These are phyloP conservation scores for Suillus clintonianus DNA, from an alignment of 768 basidiomycete species.

Conservation along the genomic window DNA sequence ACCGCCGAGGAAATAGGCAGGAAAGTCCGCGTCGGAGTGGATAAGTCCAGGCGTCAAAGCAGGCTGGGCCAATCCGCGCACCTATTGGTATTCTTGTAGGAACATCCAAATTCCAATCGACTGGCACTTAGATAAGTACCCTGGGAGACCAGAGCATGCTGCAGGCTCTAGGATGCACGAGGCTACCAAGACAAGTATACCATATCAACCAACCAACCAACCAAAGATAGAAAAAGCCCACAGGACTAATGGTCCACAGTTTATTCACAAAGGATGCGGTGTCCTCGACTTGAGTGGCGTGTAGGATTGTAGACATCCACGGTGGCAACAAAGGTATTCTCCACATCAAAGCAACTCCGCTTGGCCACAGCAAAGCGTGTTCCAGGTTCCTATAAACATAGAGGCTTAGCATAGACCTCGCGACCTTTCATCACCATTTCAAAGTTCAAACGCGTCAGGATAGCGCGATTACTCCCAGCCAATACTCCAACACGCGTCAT, in stretches of 20 bases:
- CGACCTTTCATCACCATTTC: background rate
- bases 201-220: background rate
- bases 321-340: background rate
- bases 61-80: background rate
- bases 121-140: background rate
- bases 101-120: background rate
- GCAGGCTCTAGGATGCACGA: background rate
- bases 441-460: background rate
- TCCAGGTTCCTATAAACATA: background rate
- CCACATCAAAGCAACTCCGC: background rate
- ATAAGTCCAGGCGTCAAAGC: background rate
- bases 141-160: background rate
- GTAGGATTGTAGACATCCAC: background rate
- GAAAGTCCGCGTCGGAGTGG: no score
- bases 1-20: background rate
- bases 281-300: background rate
- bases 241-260: background rate
- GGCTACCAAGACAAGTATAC: background rate
- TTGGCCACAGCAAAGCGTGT: slow-evolving; percentile 1
- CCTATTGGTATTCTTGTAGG: background rate
- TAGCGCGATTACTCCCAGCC: background rate
- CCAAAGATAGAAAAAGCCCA: background rate
- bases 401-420: background rate
- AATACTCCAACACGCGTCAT: slow-evolving; percentile 4
- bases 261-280: background rate